Evolutionary conservation across 306 rosid species (phyloP), one percentile per base, ranked within the genome.

Genomic region (Calophaca sinica): DNA sequence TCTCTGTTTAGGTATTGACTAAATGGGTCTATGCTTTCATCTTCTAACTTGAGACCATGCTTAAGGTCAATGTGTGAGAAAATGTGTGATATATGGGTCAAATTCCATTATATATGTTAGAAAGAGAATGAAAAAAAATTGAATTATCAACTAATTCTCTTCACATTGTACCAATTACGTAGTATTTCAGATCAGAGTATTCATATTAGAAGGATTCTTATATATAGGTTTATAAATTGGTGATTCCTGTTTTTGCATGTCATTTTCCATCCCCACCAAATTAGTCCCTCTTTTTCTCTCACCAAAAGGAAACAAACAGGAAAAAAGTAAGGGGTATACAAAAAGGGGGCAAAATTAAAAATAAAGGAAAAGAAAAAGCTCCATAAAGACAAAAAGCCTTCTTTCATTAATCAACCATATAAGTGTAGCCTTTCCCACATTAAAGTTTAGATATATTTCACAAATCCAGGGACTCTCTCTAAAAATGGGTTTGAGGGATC

Each of bases 1-100:
- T 86, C 84, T 84, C 68, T 80, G 87, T 92, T 90, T 90, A 88
- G 97, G 92, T 90, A 81, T 90, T 88, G 96, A 90, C 98, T 89
- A 79, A 80, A 32, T 41, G 65, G 38, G 67, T 74, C 76, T 49
- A 52, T 20, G 82, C 62, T 87, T 80, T 85, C 80, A 73, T 67
- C 53, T 58, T 80, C 44, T 62, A 33, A 79, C 76, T 72, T 69
- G 79, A 62, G 82, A 64, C 57, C 75, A 76, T 63, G 66, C 73
- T 73, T 74, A 80, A 75, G 79, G 87, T 84, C 87, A 87, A 86
- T 79, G 46, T 61, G 46, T n/a, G 82, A 83, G 89, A 81, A 89
- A 76, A 86, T 62, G 12, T 57, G 80, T 62, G 32, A 38, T 64
- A 79, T 74, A 57, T 48, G 38, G 84, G 87, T 89, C 88, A 87